These are phyloP conservation scores for Monosporascus sp. DNA, from an alignment of 2,329 filamentous ascomycete genomes.

Conservation along the genomic window DNA sequence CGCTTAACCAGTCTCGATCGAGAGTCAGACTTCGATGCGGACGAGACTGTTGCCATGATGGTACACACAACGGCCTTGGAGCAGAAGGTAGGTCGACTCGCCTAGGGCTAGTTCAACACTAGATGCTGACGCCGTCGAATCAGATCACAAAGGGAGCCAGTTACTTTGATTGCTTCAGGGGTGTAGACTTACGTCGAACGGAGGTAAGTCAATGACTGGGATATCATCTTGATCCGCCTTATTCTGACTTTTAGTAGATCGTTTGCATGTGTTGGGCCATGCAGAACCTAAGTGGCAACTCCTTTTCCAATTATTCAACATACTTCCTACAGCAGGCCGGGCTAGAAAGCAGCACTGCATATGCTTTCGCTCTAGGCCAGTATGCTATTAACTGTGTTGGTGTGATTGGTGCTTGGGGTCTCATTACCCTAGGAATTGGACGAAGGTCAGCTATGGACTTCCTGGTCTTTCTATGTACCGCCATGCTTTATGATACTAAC, in stretches of 20 bases:
- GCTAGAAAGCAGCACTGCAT: conserved; percentile 45
- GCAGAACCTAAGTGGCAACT: conserved; percentile 59
- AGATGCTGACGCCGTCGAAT: conserved; percentile 1
- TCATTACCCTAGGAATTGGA: conserved; percentile 71
- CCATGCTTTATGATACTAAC: conserved; percentile 25
- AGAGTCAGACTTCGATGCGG: conserved; percentile 70
- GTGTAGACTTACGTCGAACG: conserved; percentile 71
- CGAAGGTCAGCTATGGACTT: conserved; percentile 44
- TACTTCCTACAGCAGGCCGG: conserved; percentile 58
- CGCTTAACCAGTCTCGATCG: conserved; percentile 58
- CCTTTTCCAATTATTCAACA: conserved; percentile 61
- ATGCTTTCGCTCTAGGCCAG: conserved; percentile 58
- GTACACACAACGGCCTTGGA: conserved; percentile 81
- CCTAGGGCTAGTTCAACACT: background rate
- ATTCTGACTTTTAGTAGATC: conserved; percentile 33
- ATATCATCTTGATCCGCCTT: conserved; percentile 4
- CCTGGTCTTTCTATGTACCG: conserved; percentile 1
- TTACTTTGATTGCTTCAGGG: conserved; percentile 81
- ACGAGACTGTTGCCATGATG: conserved; percentile 90
- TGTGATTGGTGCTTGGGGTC: conserved; percentile 74
- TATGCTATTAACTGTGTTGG: conserved; percentile 73
- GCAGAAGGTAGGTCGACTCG: conserved; percentile 37
- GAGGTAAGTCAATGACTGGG: conserved; percentile 47
- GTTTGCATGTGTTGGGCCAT: conserved; percentile 61
- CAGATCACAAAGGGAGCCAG: conserved; percentile 67